Evolutionary conservation across 1,139 yeast species (phyloP).

Genomic region (Sugiyamaella paludigena): DNA sequence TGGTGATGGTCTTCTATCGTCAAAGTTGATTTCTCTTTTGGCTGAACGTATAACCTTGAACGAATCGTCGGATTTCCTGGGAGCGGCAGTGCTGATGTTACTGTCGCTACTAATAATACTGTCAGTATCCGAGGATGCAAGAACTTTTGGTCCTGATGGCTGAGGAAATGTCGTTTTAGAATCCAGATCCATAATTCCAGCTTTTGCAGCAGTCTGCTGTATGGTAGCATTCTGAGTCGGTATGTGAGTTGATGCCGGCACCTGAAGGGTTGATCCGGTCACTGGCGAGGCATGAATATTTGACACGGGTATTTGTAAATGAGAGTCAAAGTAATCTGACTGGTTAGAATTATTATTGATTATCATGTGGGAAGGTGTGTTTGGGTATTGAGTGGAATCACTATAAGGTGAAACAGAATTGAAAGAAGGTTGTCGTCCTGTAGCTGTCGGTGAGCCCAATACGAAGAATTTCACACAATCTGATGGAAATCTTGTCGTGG

Average conservation of each 20-base stretch:
- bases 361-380: constrained; percentile 34
- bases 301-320: constrained; percentile 1
- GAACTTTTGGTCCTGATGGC: constrained; percentile 3
- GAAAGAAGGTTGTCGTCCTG: constrained; percentile 13
- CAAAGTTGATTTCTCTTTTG: constrained; percentile 72
- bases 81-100: too few relatives aligned
- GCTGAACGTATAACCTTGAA: constrained; percentile 69
- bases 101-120: too few relatives aligned
- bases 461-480: constrained; percentile 34
- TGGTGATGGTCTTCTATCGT: constrained; percentile 42
- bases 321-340: constrained; percentile 29
- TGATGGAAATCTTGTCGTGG: neutral
- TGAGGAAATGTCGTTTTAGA: neutral
- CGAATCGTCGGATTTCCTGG: constrained; percentile 37
- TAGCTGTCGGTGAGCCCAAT: constrained; percentile 9
- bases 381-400: constrained; percentile 24
- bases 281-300: neutral
- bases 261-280: neutral
- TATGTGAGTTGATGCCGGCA: neutral
- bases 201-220: neutral
- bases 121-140: constrained; percentile 6
- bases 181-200: neutral
- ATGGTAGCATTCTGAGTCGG: neutral
- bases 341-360: constrained; percentile 15
- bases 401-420: constrained; percentile 17